Evolutionary conservation across 2,329 filamentous ascomycete species (phyloP).

Genomic region (Nigrospora sphaerica): DNA sequence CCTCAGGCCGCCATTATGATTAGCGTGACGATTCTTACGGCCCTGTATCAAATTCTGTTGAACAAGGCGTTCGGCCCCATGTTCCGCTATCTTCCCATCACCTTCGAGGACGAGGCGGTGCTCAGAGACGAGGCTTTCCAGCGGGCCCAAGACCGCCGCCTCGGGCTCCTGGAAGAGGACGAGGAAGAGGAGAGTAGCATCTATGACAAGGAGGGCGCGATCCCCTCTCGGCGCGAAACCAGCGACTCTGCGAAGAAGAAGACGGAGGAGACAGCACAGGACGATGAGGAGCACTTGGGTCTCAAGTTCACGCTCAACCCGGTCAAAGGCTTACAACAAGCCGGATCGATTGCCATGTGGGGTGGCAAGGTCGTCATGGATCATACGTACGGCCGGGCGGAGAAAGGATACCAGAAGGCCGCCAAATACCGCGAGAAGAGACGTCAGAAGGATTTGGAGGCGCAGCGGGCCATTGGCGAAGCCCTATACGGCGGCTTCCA

Average conservation of each 20-base stretch:
- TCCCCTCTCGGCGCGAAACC: constrained; percentile 34
- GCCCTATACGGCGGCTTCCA: constrained; percentile 81
- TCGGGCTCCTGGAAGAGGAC: constrained; percentile 51
- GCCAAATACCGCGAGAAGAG: constrained; percentile 40
- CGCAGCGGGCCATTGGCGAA: constrained; percentile 66
- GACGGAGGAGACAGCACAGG: constrained; percentile 17
- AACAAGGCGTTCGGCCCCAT: constrained; percentile 81
- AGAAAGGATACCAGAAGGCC: constrained; percentile 32
- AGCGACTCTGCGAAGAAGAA: constrained; percentile 24
- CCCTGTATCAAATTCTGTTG: constrained; percentile 70
- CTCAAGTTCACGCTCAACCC: constrained; percentile 26
- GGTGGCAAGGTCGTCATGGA: constrained; percentile 42
- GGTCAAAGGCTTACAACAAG: constrained; percentile 38
- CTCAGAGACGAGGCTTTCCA: constrained; percentile 86
- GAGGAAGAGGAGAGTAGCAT: constrained; percentile 42
- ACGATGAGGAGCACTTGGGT: constrained; percentile 16
- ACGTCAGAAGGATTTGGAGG: constrained; percentile 58
- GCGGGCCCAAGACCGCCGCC: constrained; percentile 63
- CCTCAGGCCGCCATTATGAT: constrained; percentile 84
- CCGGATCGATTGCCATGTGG: constrained; percentile 39
- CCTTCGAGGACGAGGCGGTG: constrained; percentile 90
- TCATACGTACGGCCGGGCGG: constrained; percentile 34
- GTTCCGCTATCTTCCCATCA: constrained; percentile 85
- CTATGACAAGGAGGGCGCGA: constrained; percentile 30
- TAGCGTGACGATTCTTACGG: constrained; percentile 61